phyloP scores from a whole-genome alignment of 495 filamentous ascomycete genomes.

The Aspergillus taichungensis region DNA sequence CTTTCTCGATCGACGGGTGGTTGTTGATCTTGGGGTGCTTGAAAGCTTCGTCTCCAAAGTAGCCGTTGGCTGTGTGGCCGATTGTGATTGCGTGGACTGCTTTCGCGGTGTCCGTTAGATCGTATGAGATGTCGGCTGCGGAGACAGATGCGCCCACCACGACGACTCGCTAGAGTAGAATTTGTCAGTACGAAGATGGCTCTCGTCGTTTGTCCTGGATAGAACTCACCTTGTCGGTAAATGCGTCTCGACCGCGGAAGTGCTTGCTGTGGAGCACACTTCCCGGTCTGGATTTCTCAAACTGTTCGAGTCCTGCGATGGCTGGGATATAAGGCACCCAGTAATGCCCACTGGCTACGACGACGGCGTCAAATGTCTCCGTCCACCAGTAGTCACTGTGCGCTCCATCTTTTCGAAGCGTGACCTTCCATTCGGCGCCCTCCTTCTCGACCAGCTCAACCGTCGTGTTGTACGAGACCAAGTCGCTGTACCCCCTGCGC shows the following conservation, averaged over 20 bases:
- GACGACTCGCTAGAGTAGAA: slow-evolving; percentile 5
- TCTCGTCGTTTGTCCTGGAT: neutral
- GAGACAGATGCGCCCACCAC: slow-evolving; percentile 11
- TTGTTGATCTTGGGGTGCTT: slow-evolving; percentile 3
- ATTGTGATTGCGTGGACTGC: neutral
- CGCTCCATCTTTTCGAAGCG: slow-evolving; percentile 1
- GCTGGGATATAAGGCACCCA: slow-evolving; percentile 52
- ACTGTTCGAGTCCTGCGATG: slow-evolving; percentile 18
- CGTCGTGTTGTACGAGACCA: slow-evolving; percentile 6
- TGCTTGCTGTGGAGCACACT: slow-evolving; percentile 11
- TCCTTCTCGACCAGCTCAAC: slow-evolving; percentile 11
- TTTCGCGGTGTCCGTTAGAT: slow-evolving; percentile 2
- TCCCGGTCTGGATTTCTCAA: slow-evolving; percentile 1
- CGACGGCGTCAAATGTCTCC: slow-evolving; percentile 49
- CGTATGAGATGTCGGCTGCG: slow-evolving; percentile 6
- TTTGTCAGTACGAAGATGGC: no score
- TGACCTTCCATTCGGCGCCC: slow-evolving; percentile 3
- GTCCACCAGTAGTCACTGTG: slow-evolving; percentile 12
- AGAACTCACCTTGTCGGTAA: slow-evolving; percentile 5
- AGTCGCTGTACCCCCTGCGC: slow-evolving; percentile 6
- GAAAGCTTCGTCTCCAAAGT: slow-evolving; percentile 3
- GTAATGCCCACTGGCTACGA: slow-evolving; percentile 68
- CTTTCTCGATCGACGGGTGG: neutral
- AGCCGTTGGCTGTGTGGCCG: neutral
- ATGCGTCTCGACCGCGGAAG: neutral